Conservation (phyloP, 352 stramenopile genomes). For the Phytopythium aichiense region DNA sequence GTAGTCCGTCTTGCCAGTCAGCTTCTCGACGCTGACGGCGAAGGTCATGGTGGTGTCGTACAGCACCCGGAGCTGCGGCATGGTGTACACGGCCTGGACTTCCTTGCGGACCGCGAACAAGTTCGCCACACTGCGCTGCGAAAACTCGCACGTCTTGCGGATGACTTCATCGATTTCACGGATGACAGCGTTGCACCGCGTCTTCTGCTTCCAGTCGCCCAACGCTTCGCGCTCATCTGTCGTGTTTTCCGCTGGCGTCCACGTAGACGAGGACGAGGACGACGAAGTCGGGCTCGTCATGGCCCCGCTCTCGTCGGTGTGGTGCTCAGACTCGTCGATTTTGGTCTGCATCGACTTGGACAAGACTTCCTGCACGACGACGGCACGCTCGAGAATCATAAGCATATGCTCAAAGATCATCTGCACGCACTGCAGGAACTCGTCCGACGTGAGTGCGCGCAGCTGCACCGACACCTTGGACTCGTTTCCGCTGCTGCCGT, state of each 20-base stretch:
- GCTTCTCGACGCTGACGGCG: conserved; percentile 89
- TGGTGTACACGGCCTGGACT: conserved; percentile 81
- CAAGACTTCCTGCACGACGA: conserved; percentile 72
- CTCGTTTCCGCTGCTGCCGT: conserved; percentile 20
- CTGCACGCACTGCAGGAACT: conserved; percentile 84
- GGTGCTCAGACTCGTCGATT: conserved; percentile 30
- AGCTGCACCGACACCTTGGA: conserved; percentile 85
- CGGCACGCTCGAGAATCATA: conserved; percentile 73
- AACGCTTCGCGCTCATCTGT: conserved; percentile 47
- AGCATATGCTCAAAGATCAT: conserved; percentile 90
- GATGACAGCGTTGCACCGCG: conserved; percentile 64
- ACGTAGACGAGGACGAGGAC: conserved; percentile 10
- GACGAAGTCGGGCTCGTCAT: conserved; percentile 21
- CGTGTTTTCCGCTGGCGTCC: conserved; percentile 37
- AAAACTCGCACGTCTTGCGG: conserved; percentile 84
- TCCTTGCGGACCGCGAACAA: conserved; percentile 86
- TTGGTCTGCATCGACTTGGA: conserved; percentile 73
- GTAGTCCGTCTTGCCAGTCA: conserved; percentile 90
- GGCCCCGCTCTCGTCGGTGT: background rate
- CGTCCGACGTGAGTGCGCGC: conserved; percentile 70
- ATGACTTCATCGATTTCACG: conserved; percentile 83
- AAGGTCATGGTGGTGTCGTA: conserved; percentile 94
- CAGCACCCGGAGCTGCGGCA: conserved; percentile 92
- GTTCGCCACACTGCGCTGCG: conserved; percentile 82
- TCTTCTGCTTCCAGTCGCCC: conserved; percentile 77